Conservation (phyloP, 768 basidiomycete species). For the Mycena belliarum region DNA sequence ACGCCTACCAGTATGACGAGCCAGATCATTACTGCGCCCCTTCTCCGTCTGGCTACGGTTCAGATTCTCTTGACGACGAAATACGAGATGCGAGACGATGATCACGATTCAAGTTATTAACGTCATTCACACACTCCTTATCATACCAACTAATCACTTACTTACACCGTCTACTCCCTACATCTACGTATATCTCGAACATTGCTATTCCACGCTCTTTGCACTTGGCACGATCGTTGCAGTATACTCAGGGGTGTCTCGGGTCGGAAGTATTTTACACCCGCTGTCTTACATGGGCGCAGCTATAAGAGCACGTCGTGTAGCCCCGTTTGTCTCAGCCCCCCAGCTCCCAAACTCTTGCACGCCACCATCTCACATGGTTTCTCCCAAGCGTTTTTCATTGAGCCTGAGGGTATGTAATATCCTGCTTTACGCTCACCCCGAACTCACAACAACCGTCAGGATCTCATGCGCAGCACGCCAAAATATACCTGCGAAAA, state of each 20-base stretch:
- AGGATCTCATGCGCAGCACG: constrained; percentile 7
- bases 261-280: not conserved
- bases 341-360: not conserved
- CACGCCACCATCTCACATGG: not conserved
- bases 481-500: constrained; percentile 15
- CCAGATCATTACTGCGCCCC: too few relatives aligned
- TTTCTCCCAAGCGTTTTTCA: constrained; percentile 3
- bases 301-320: not conserved
- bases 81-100: too few relatives aligned
- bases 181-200: too few relatives aligned
- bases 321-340: not conserved
- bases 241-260: not conserved
- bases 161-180: too few relatives aligned
- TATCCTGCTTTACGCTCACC: too few relatives aligned
- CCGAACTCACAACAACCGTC: not conserved
- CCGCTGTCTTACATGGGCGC: not conserved
- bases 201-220: too few relatives aligned
- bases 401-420: constrained; percentile 5
- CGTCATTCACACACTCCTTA: too few relatives aligned
- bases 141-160: too few relatives aligned
- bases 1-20: too few relatives aligned
- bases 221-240: not conserved
- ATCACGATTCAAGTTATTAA: too few relatives aligned
- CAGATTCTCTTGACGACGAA: too few relatives aligned
- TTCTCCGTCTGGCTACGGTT: too few relatives aligned